Conservation (phyloP, 116 monocot genomes). For the Trichopus zeylanicus region DNA sequence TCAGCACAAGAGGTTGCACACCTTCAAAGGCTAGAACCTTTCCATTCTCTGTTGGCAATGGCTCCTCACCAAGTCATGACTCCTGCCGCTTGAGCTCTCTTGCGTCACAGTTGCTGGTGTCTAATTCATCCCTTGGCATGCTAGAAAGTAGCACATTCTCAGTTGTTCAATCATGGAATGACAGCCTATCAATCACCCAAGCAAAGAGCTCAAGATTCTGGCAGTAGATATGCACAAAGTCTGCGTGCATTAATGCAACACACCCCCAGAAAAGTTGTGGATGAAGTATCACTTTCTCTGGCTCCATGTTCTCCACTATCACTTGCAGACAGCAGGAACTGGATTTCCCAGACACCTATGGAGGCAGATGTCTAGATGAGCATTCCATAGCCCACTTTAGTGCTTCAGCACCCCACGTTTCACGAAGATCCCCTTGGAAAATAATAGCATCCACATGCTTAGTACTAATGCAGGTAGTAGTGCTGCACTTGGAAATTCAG, state of each 20-base stretch:
- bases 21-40: constrained; percentile 91
- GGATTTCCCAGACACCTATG: constrained; percentile 87
- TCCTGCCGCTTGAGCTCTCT: constrained; percentile 52
- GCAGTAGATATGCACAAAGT: constrained; percentile 90
- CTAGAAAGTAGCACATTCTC: constrained; percentile 89
- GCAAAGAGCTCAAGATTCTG: constrained; percentile 88
- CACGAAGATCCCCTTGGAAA: constrained; percentile 97
- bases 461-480: constrained; percentile 85
- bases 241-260: constrained; percentile 94
- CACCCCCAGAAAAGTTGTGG: constrained; percentile 99
- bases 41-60: constrained; percentile 31
- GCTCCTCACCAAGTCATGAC: constrained; percentile 37
- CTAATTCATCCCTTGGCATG: constrained; percentile 91
- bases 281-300: constrained; percentile 91
- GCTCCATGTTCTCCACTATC: constrained; percentile 97
- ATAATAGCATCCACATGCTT: constrained; percentile 92
- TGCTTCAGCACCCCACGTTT: constrained; percentile 94
- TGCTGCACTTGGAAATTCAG: constrained; percentile 70
- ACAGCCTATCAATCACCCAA: constrained; percentile 70
- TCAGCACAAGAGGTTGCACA: constrained; percentile 89
- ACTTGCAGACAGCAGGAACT: constrained; percentile 80
- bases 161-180: constrained; percentile 79
- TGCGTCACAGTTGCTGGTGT: constrained; percentile 34
- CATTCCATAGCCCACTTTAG: constrained; percentile 98
- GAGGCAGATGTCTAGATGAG: constrained; percentile 89